phyloP scores from a whole-genome alignment of 2,329 filamentous ascomycete species.

The Hymenoscyphus scutula region DNA sequence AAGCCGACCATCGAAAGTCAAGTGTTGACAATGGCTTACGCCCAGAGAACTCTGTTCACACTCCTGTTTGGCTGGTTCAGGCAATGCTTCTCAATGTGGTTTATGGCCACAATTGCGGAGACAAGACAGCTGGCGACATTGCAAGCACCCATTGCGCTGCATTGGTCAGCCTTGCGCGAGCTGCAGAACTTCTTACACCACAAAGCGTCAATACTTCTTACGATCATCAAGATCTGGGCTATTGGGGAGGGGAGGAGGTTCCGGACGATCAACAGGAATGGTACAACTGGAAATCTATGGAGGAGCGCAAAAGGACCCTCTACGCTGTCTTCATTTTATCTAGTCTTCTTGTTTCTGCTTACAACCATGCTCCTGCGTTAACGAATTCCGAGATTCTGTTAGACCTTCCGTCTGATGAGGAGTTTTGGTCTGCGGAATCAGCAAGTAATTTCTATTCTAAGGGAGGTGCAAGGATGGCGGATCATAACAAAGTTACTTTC shows the following conservation, averaged over 20 bases:
- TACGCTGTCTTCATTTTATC: conserved; percentile 90
- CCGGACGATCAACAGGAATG: conserved; percentile 69
- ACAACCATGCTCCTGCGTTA: conserved; percentile 87
- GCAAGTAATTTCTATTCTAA: conserved; percentile 77
- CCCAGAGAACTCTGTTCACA: conserved; percentile 64
- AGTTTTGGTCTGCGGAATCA: conserved; percentile 81
- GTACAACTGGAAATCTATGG: conserved; percentile 82
- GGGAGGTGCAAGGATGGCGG: conserved; percentile 68
- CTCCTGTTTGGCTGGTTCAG: conserved; percentile 92
- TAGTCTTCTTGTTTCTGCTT: conserved; percentile 84
- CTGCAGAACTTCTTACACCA: conserved; percentile 70
- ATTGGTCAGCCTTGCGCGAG: conserved; percentile 84
- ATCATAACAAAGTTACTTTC: conserved; percentile 73
- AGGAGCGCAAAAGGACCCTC: conserved; percentile 90
- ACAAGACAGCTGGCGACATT: conserved; percentile 87
- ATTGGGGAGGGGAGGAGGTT: conserved; percentile 33
- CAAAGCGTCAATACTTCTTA: conserved; percentile 25
- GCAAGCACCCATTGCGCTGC: conserved; percentile 90
- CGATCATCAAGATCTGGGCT: conserved; percentile 37
- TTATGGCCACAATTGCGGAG: conserved; percentile 91
- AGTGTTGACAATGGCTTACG: conserved; percentile 48
- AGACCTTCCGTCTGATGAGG: conserved; percentile 89
- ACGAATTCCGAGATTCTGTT: conserved; percentile 92
- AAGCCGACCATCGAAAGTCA: conserved; percentile 55
- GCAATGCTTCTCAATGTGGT: conserved; percentile 96